A percentile compares a stretch with the other conserved stretches of the same genome.
Conservation (phyloP, 345 rosid species). For the Populus pruinosa region DNA sequence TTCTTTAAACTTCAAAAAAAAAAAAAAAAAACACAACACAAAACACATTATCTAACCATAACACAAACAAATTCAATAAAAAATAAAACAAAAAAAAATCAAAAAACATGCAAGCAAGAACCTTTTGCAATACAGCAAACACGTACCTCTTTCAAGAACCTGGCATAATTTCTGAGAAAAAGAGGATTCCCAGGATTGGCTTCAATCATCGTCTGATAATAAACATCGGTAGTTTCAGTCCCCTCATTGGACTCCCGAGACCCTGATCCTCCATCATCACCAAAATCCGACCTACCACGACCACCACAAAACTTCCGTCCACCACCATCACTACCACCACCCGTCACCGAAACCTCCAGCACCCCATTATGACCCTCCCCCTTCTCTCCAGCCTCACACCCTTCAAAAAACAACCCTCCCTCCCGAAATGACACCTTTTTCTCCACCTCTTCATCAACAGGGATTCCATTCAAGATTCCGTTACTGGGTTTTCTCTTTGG, state of each 20-base stretch:
- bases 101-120: neutral
- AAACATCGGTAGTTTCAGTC: constrained; percentile 47
- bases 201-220: constrained; percentile 74
- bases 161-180: constrained; percentile 78
- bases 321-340: constrained; percentile 36
- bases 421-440: constrained; percentile 6
- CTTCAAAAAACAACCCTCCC: constrained; percentile 24
- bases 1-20: neutral
- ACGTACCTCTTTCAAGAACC: constrained; percentile 75
- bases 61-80: neutral
- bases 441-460: constrained; percentile 35
- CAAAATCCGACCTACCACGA: constrained; percentile 34
- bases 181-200: constrained; percentile 80
- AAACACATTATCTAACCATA: neutral
- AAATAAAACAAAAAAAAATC: neutral
- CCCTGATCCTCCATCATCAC: constrained; percentile 33
- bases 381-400: constrained; percentile 17
- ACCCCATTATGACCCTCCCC: neutral
- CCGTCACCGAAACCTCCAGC: constrained; percentile 18
- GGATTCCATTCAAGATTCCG: constrained; percentile 24
- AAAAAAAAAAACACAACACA: neutral
- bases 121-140: neutral
- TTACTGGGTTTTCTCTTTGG: constrained; percentile 26
- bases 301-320: constrained; percentile 51
- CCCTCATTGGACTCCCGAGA: constrained; percentile 34